Evolutionary conservation across 2,329 filamentous ascomycete species (phyloP), one percentile per base, ranked within the genome.

Genomic region (Talaromyces pinophilus): DNA sequence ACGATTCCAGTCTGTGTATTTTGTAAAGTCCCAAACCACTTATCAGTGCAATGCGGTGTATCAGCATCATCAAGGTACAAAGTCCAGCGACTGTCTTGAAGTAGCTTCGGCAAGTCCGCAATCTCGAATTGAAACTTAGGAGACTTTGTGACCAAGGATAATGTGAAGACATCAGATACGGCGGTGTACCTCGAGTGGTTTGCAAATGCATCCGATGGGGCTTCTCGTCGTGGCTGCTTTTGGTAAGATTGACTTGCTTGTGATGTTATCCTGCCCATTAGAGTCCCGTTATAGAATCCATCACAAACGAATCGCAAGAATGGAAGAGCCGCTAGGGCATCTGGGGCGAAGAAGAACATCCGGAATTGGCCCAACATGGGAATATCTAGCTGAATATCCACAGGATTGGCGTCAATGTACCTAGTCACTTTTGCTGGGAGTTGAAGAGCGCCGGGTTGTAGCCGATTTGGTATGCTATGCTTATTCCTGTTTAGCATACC

Each of bases 361-460:
- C 89, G 85, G 80, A 93, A 93, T 73, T 93, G 91, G 30, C 90
- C 88, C 5, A 93, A 81, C 77, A 92, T 86, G 1, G 91, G 91
- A 54, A 93, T 91, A 72, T 93, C 91, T 5, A 92, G 86, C 74
- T 93, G 90, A 33, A 93, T 81, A 71, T 93, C 88, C 50, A 93
- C 87, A 0, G 90, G 90, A 71, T 93, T 93, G 3, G 90, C 88
- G 76, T 93, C 91, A 62, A 92, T 85, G 73, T 90, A 92, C 33
- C 91, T 85, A 0, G 89, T 90, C 19, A 89, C 90, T 76, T 87
- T 90, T 48, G 88, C 88, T 2, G 90, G 90, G 2, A 88, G 85
- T 30, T 38, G 62, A 17, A 91, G 81, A 25, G 87, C 73, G 5
- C 74, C 71, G 86, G 55, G 11, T 10, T 15, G 52, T 28, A 42